These are phyloP conservation scores for Leersia perrieri DNA, from an alignment of 176 grass and related monocot genomes.

Conservation along the genomic window DNA sequence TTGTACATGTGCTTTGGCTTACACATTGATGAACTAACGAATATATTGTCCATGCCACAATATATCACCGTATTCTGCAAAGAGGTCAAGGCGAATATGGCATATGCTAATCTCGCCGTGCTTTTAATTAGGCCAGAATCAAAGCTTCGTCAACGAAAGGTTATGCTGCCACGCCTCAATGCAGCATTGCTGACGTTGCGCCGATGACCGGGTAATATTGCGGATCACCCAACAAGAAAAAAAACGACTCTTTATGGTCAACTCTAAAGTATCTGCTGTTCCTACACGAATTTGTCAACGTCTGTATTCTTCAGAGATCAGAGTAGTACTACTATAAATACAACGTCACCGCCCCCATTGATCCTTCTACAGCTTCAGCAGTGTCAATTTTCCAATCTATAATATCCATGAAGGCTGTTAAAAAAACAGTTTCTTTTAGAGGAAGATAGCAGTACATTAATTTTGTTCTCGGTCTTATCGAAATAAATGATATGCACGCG, in stretches of 20 bases:
- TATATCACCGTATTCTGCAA: neutral
- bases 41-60: neutral
- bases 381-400: neutral
- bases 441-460: neutral
- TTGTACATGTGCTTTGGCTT: neutral
- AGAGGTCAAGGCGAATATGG: slow-evolving; percentile 33
- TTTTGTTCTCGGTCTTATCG: neutral
- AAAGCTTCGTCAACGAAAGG: slow-evolving; percentile 1
- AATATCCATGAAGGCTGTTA: neutral
- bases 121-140: neutral
- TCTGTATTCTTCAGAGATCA: neutral
- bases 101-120: neutral
- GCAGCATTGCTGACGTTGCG: slow-evolving; percentile 19
- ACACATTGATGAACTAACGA: neutral
- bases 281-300: neutral
- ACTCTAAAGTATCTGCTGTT: neutral
- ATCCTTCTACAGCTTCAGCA: neutral
- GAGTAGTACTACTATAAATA: no score
- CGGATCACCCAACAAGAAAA: slow-evolving; percentile 20
- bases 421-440: neutral
- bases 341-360: neutral
- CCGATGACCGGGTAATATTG: neutral
- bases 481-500: neutral
- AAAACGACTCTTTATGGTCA: slow-evolving; percentile 5
- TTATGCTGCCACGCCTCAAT: neutral